Base-by-base conservation (phyloP, 164 flowering plant genomes). In the Protea cynaroides region DNA sequence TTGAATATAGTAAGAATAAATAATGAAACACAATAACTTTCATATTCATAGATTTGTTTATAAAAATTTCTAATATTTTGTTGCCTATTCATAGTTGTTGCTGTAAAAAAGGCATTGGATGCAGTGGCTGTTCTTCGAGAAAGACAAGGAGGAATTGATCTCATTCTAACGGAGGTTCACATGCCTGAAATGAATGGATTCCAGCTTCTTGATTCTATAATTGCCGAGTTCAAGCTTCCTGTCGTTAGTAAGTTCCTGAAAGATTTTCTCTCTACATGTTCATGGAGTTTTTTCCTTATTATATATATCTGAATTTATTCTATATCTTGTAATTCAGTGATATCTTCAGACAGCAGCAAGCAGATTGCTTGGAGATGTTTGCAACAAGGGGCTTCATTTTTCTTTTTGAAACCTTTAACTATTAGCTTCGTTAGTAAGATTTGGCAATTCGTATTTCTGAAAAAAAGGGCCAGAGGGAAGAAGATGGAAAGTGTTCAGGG, bases 141-240 rank as follows among this genome's bases (percentile, higher is more conserved):
- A 51, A 58, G 11, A n/a, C 19, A 43, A 55, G 67, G 67, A n/a
- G 23, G 37, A 19, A 61, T 72, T 13, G 70, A 72, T 23, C 58
- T 64, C 17, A 71, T 76, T 46, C 0, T 76, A 8, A 69, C 65
- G 10, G 70, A 72, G 44, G 58, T 66, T 3, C 67, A 69, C 23
- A 55, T 64, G 69, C 67, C 70, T 1, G 56, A 49, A 9, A 62
- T 65, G 69, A 22, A 64, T 51, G 76, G 74, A 23, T 19, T 44
- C 53, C 64, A 34, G 15, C 60, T 76, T 6, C 56, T 69, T 12
- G 37, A 52, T 0, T 34, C 46, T 25, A 52, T 76, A 7, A 13
- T 10, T 44, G n/a, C 9, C 15, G 51, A 64, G 22, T 53, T 65
- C 37, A 62, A 59, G 6, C 15, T 76, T 0, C 64, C 60, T 7